These are phyloP conservation scores for Verticillium alfalfae DNA, from an alignment of 2,329 filamentous ascomycete genomes.

Conservation along the genomic window DNA sequence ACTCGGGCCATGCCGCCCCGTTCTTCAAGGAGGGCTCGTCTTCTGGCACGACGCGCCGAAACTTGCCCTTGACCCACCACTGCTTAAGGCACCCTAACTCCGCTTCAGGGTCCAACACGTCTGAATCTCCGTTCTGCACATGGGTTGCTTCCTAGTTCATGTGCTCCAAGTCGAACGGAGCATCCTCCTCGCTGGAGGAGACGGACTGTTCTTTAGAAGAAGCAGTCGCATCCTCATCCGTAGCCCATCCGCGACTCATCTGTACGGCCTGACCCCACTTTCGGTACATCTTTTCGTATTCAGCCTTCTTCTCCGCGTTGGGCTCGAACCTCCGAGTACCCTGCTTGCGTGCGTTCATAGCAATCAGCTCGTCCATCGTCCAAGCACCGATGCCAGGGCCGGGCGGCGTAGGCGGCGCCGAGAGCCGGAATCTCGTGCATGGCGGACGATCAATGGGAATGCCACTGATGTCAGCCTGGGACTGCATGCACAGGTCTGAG, in stretches of 20 bases:
- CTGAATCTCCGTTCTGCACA: background rate
- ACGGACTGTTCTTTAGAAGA: background rate
- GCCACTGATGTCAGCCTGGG: constrained; percentile 77
- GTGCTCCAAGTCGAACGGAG: background rate
- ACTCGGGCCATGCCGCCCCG: background rate
- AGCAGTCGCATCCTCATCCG: background rate
- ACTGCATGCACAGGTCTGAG: constrained; percentile 86
- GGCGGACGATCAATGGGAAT: constrained; percentile 79
- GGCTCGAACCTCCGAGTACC: constrained; percentile 68
- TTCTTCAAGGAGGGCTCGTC: background rate
- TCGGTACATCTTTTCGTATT: constrained; percentile 34
- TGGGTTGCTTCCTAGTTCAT: background rate
- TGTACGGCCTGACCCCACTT: constrained; percentile 54
- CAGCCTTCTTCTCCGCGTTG: constrained; percentile 40
- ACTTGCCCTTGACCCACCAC: background rate
- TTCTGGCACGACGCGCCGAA: background rate
- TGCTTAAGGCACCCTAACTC: background rate
- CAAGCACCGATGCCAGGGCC: constrained; percentile 79
- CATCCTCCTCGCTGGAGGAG: background rate
- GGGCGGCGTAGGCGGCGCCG: constrained; percentile 79
- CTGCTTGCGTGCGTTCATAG: constrained; percentile 68
- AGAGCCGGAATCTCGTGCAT: constrained; percentile 91
- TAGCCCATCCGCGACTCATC: constrained; percentile 52
- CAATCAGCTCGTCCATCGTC: constrained; percentile 57
- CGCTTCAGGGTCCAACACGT: background rate